phyloP scores from a whole-genome alignment of 768 basidiomycete genomes.

The Strobilomyces dryophilus region DNA sequence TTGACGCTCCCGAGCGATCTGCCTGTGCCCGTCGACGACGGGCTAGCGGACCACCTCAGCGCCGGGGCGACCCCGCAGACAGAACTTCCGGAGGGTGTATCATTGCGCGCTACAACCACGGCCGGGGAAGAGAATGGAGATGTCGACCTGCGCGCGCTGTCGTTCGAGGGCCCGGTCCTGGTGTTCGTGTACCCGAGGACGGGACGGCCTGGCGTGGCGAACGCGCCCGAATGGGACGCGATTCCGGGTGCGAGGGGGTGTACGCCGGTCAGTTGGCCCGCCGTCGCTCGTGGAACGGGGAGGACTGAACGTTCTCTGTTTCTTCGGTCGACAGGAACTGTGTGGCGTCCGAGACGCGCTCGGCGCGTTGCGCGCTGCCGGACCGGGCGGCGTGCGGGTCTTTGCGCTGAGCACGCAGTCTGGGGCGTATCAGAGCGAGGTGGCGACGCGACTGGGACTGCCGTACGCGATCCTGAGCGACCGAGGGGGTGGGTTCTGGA shows the following conservation, averaged over 20 bases:
- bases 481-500: no score
- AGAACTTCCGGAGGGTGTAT: constrained; percentile 3
- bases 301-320: no score
- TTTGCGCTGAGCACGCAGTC: constrained; percentile 22
- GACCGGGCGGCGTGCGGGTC: constrained; percentile 2
- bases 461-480: constrained; percentile 15
- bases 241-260: constrained; percentile 23
- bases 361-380: background rate
- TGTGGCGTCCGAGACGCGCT: constrained; percentile 16
- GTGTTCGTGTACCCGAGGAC: constrained; percentile 22
- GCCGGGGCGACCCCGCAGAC: background rate
- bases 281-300: no score
- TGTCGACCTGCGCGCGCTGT: constrained; percentile 12
- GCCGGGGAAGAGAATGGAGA: background rate
- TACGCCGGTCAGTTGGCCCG: constrained; percentile 14
- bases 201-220: constrained; percentile 13
- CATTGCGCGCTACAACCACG: constrained; percentile 5
- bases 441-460: constrained; percentile 10
- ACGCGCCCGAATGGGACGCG: constrained; percentile 17
- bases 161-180: constrained; percentile 17
- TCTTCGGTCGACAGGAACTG: constrained; percentile 15
- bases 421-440: constrained; percentile 16
- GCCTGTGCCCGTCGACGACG: constrained; percentile 11
- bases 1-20: constrained; percentile 11
- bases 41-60: constrained; percentile 11